phyloP scores from a whole-genome alignment of 2,329 filamentous ascomycete genomes.

The Xylaria sp. region DNA sequence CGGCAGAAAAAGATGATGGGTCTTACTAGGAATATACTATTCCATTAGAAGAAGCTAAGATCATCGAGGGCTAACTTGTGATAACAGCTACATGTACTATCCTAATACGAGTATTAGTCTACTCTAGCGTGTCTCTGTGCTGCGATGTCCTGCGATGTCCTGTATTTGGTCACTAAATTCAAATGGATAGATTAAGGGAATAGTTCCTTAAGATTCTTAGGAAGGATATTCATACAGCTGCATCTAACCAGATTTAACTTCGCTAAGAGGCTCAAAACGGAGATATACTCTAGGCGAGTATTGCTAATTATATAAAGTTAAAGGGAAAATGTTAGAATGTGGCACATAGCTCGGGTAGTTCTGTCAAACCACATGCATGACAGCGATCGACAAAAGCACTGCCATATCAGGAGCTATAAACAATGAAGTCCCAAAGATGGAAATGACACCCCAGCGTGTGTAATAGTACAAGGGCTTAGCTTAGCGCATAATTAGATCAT shows the following conservation, averaged over 20 bases:
- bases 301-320: constrained; percentile 6
- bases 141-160: background rate
- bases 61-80: constrained; percentile 5
- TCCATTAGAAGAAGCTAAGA: constrained; percentile 13
- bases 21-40: constrained; percentile 2
- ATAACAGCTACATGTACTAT: constrained; percentile 8
- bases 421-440: constrained; percentile 5
- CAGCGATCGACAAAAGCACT: constrained; percentile 30
- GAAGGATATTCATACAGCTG: background rate
- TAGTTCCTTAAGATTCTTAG: background rate
- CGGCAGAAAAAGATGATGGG: background rate
- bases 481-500: constrained; percentile 4
- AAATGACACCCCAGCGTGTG: constrained; percentile 4
- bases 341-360: constrained; percentile 37
- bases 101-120: constrained; percentile 12
- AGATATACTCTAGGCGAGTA: constrained; percentile 5
- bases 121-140: constrained; percentile 6
- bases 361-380: constrained; percentile 28
- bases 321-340: constrained; percentile 11
- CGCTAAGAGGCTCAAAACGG: constrained; percentile 27
- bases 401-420: constrained; percentile 16
- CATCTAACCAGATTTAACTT: constrained; percentile 22
- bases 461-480: constrained; percentile 9
- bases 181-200: constrained; percentile 1
- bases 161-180: background rate